Base-by-base conservation (phyloP, 1,284 basidiomycete genomes). In the Leccinum angustisporum region DNA sequence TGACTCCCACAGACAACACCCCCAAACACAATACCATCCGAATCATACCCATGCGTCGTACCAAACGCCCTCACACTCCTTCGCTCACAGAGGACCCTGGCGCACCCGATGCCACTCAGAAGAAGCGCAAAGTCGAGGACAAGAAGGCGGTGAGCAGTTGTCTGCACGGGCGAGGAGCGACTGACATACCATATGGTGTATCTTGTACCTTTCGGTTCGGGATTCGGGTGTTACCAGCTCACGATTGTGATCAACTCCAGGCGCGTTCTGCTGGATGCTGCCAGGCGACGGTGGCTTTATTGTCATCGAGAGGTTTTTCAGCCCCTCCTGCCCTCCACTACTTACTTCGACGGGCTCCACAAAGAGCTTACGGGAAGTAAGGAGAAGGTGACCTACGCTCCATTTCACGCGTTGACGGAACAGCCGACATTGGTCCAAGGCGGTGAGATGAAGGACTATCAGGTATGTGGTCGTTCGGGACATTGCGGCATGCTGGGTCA, bases 401-500 rank as follows among this genome's bases (percentile, higher is more conserved):
- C 81, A 2, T 70, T 75, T 11, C 77, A 74, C 48, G 67, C 76
- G 34, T 61, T 84, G 53, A 75, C 75, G 25, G 74, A 74, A 51
- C 84, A 86, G 62, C 85, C 84, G 0, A 64, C 66, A 4, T 70
- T 79, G 46, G 75, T 86, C 8, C 69, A 70, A 43, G 78, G 77
- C 5, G 84, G 84, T 7, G 62, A 72, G 30, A 83, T 86, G 82
- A 86, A 86, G 68, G 82, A 81, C 57, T 86, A 86, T 71, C 84
- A 86, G 76, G 83, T 83, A 70, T 18, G 56, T 62, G n/a, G 27
- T 54, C 8, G 3, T 54, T n/a, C 5, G 3, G 11, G 43, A 21
- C 52, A 57, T 60, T 48, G 55, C 1, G 31, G 40, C 36, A 16
- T 38, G 6, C 5, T 30, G 13, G 14, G 10, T 4, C 2, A 14